Base-by-base conservation (phyloP, 768 basidiomycete species). In the Panaeolus cyanescens region DNA sequence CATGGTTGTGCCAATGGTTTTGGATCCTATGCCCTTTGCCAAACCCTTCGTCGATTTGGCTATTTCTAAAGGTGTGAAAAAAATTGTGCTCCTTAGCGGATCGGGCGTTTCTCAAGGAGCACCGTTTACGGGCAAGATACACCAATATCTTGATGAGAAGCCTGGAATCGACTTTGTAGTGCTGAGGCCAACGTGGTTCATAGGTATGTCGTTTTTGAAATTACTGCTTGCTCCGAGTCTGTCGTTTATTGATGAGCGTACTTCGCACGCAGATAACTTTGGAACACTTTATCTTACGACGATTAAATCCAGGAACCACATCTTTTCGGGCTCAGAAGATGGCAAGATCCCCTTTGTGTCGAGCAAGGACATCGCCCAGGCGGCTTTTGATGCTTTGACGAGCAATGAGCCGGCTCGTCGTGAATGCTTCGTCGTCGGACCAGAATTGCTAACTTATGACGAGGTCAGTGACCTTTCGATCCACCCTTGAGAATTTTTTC, bases 381-480 rank as follows among this genome's bases (percentile, higher is more conserved):
- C 63, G 1, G 71, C 67, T 0, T 62, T 65, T 61, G 61, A 67
- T 5, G 69, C 70, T 6, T 62, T 75, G 7, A 62, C 65, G 15
- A 60, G 62, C 31, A 63, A 68, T 19, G 60, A 63, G 34, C 64
- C 63, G 37, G 60, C 64, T 7, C 59, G 65, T 32, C 58, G 55
- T 9, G 62, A 69, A 40, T 57, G 59, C 5, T 63, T 65, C 25
- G 62, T 75, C 15, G 58, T 74, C 28, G 74, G 74, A 13, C 72
- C 73, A 1, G 71, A 73, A 25, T 56, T 72, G 12, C 54, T 71
- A 17, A 64, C 70, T 1, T 74, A 72, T 37, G 72, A 73, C 58
- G 58, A 73, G 60, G 74, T 73, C 12, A 50, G 45, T 50, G 30
- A 50, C n/a, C 19, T 12, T 13, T 13, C 25, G 12, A 10, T 7